Evolutionary conservation across 305 asterid species (phyloP), one percentile per base, ranked within the genome.

Genomic region (Petunia hybrid): DNA sequence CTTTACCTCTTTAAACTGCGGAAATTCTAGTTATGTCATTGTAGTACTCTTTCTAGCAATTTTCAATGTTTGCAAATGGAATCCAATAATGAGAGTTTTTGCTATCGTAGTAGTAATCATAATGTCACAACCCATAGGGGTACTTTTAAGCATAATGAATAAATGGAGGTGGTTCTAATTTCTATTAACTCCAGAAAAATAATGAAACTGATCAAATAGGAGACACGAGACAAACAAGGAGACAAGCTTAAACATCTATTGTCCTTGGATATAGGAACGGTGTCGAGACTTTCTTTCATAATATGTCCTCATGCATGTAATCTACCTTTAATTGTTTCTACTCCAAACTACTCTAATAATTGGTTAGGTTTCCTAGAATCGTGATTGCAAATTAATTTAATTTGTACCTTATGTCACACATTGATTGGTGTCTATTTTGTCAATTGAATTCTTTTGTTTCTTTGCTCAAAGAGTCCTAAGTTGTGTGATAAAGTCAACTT

Each of bases 271-370:
- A 46, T 35, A 55, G 83, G 83, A 69, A 43, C 53, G n/a, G 14
- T 86, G 91, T 90, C 92, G 81, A 88, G 83, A 80, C 63, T 60
- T 80, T 81, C 83, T 79, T 82, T 67, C 77, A 39, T 51, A 65
- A 77, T 76, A 59, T 77, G 94, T 89, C 92, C 76, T 82, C 56
- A 82, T 90, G 35, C 92, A 84, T 73, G 80, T 90, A 69, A 84
- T 80, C 88, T 84, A 66, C 69, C 3, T 70, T 8, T 57, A 38
- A 40, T 42, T 16, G 14, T 66, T 59, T 22, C 6, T 4, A 13
- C 8, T 70, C 8, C 36, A 38, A 67, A 61, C 10, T 57, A 48
- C 4, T 35, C 77, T 70, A 79, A 82, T 83, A 31, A 84, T 85
- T 62, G 60, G 69, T 51, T 73, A 16, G 43, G 82, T 83, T 79